Conservation (phyloP, 352 stramenopile genomes). For the Globisporangium sylvaticum region DNA sequence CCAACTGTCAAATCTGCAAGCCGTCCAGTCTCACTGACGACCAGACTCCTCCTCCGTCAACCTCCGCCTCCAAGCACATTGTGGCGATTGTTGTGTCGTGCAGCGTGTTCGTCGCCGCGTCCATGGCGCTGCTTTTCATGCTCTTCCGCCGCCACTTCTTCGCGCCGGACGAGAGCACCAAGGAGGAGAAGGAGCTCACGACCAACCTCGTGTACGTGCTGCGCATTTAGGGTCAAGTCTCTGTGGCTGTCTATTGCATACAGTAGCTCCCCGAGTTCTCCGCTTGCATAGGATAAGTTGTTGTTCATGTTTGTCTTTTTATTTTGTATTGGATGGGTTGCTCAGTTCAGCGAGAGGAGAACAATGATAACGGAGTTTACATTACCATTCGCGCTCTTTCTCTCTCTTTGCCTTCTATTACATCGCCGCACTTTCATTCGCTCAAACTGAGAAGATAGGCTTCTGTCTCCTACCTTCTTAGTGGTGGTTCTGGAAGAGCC, state of each 20-base stretch:
- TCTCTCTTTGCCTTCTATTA: neutral
- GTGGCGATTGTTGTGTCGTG: slow-evolving; percentile 39
- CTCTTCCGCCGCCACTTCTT: slow-evolving; percentile 41
- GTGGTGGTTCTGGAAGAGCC: slow-evolving; percentile 71
- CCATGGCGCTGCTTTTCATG: slow-evolving; percentile 30
- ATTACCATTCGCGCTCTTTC: neutral
- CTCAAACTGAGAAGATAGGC: no score
- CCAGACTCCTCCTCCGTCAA: neutral
- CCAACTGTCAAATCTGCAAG: slow-evolving; percentile 12
- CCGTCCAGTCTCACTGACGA: slow-evolving; percentile 1
- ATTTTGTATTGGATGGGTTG: slow-evolving; percentile 2
- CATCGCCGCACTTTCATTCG: no score
- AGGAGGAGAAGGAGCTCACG: slow-evolving; percentile 49
- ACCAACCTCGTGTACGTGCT: slow-evolving; percentile 51
- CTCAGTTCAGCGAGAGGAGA: neutral
- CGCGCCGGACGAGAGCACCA: slow-evolving; percentile 26
- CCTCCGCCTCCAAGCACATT: slow-evolving; percentile 19
- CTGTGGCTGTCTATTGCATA: neutral
- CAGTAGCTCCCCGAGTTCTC: neutral
- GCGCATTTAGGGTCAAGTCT: slow-evolving; percentile 3
- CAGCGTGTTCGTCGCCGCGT: slow-evolving; percentile 45
- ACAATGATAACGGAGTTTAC: slow-evolving; percentile 1
- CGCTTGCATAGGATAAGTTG: neutral
- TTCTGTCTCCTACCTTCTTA: slow-evolving; percentile 15
- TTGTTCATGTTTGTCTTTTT: neutral